A percentile compares a stretch with the other conserved stretches of the same genome.
These are phyloP conservation scores for Talaromyces stipitatus DNA, from an alignment of 495 filamentous ascomycete genomes.

Conservation along the genomic window DNA sequence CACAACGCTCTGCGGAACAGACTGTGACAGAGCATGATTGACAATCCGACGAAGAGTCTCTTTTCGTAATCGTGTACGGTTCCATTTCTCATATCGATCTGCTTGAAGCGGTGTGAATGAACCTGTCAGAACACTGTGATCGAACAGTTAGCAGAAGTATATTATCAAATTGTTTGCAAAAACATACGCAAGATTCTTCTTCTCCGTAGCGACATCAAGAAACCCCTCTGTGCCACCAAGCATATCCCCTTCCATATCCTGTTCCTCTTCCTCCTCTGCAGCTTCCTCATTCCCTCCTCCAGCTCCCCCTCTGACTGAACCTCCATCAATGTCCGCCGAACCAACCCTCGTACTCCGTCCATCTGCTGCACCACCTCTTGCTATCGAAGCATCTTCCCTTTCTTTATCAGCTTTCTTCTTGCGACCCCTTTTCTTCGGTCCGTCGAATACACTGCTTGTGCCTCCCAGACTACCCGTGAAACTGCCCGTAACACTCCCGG, in stretches of 20 bases:
- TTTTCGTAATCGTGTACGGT: constrained; percentile 60
- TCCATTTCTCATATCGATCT: constrained; percentile 65
- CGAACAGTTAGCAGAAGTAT: constrained; percentile 6
- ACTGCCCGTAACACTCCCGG: constrained; percentile 61
- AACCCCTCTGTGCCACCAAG: constrained; percentile 52
- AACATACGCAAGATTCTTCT: constrained; percentile 58
- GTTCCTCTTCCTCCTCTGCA: constrained; percentile 52
- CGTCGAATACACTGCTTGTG: constrained; percentile 40
- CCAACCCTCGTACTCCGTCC: constrained; percentile 39
- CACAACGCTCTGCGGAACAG: constrained; percentile 69
- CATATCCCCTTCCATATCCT: constrained; percentile 57
- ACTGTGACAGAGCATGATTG: constrained; percentile 85
- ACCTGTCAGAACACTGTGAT: constrained; percentile 53
- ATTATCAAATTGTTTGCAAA: neutral
- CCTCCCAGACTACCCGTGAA: constrained; percentile 46
- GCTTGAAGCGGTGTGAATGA: constrained; percentile 63
- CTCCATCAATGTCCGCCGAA: constrained; percentile 30
- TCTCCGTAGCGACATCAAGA: constrained; percentile 60
- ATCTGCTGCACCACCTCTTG: constrained; percentile 27
- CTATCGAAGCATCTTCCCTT: constrained; percentile 43
- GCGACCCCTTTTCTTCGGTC: constrained; percentile 53
- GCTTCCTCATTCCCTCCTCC: constrained; percentile 43
- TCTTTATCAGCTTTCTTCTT: constrained; percentile 54
- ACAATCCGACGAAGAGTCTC: constrained; percentile 60
- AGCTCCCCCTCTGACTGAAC: constrained; percentile 34